Conservation (phyloP, 495 filamentous ascomycete genomes). For the Aspergillus nidulans region DNA sequence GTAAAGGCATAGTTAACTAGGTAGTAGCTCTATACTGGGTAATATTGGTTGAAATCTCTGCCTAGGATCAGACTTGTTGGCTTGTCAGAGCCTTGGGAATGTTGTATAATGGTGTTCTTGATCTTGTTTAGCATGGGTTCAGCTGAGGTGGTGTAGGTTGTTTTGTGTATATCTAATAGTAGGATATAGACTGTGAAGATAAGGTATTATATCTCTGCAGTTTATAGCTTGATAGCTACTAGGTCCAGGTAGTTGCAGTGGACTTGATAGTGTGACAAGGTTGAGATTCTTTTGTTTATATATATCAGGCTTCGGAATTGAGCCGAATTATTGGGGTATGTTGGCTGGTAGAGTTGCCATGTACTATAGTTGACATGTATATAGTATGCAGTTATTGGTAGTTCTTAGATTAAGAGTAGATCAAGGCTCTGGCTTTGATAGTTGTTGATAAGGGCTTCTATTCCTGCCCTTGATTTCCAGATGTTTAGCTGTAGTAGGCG, state of each 20-base stretch:
- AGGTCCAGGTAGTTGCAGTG: constrained; percentile 24
- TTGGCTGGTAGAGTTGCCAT: constrained; percentile 25
- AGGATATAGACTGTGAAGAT: constrained; percentile 24
- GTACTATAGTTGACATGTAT: constrained; percentile 24
- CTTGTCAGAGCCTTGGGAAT: neutral
- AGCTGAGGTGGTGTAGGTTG: constrained; percentile 1
- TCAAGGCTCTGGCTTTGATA: constrained; percentile 22
- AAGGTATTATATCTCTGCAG: constrained; percentile 18
- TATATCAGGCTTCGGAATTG: constrained; percentile 24
- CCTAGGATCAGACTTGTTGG: constrained; percentile 11
- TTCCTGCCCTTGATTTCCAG: constrained; percentile 21
- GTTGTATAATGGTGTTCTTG: constrained; percentile 15
- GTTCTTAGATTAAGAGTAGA: constrained; percentile 26
- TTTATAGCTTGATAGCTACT: constrained; percentile 22
- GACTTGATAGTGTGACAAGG: constrained; percentile 21
- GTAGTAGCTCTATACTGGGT: constrained; percentile 17
- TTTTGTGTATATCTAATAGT: constrained; percentile 1
- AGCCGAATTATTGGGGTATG: neutral
- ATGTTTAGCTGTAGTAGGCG: constrained; percentile 27
- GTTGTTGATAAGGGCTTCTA: constrained; percentile 31
- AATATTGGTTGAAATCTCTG: constrained; percentile 24
- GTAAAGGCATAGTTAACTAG: neutral
- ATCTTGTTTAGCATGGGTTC: constrained; percentile 14
- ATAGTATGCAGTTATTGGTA: constrained; percentile 14
- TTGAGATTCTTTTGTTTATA: constrained; percentile 22